These are phyloP conservation scores for Plectosphaerella cucumerina DNA, from an alignment of 2,329 filamentous ascomycete genomes.

Conservation along the genomic window DNA sequence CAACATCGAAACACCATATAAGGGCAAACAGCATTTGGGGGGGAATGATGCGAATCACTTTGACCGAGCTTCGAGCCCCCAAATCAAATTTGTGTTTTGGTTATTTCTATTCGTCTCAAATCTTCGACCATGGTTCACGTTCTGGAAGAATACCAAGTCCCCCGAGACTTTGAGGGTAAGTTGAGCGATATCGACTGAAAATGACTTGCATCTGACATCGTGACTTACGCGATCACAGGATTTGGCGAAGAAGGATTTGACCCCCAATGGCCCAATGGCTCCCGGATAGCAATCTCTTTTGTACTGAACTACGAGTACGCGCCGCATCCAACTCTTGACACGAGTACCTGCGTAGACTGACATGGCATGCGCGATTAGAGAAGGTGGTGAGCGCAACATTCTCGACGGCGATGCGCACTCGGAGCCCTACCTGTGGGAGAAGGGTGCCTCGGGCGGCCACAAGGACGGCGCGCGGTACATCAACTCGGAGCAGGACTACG, in stretches of 20 bases:
- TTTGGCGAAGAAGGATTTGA: constrained; percentile 17
- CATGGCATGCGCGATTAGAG: no score
- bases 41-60: no score
- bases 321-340: no score
- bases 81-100: no score
- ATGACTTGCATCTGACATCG: no score
- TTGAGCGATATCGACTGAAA: background rate
- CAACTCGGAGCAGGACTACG: constrained; percentile 19
- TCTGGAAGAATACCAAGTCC: constrained; percentile 2
- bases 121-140: constrained; percentile 4
- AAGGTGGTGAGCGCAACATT: constrained; percentile 20
- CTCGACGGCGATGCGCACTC: constrained; percentile 18
- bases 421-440: constrained; percentile 19
- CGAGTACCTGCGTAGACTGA: no score
- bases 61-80: no score
- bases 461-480: constrained; percentile 15
- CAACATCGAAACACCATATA: no score
- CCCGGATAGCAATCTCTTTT: constrained; percentile 17
- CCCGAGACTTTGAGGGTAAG: constrained; percentile 19
- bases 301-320: constrained; percentile 18
- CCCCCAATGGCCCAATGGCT: constrained; percentile 17
- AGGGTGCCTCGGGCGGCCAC: constrained; percentile 17
- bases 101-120: no score
- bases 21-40: no score
- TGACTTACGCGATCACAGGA: constrained; percentile 3